Conservation (phyloP, 139 green algal genomes). For the Micractinium sp. region DNA sequence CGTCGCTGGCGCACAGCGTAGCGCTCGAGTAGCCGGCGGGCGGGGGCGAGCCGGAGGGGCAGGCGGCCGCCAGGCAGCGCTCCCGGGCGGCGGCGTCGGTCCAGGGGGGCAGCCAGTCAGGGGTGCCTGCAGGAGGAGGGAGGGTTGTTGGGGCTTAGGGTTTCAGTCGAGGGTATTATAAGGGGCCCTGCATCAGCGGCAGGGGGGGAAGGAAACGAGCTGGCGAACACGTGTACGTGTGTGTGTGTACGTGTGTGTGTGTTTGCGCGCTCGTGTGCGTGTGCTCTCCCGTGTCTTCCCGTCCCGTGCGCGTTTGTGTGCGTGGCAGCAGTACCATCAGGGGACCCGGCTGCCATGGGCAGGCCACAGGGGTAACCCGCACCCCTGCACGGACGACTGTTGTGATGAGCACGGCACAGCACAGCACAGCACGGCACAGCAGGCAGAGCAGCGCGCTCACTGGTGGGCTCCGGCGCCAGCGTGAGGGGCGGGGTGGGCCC, state of each 20-base stretch:
- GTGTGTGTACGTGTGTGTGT: too few species aligned
- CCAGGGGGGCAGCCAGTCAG: conserved; percentile 30
- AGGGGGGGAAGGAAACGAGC: too few species aligned
- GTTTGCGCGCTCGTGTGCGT: too few species aligned
- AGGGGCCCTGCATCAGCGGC: too few species aligned
- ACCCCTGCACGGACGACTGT: too few species aligned
- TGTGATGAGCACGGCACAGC: background rate
- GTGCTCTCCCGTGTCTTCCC: too few species aligned
- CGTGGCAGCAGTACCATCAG: too few species aligned
- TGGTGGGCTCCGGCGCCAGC: background rate
- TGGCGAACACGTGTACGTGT: too few species aligned
- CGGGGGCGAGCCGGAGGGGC: background rate
- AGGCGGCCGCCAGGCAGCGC: background rate
- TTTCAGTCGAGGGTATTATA: too few species aligned
- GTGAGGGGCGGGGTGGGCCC: background rate
- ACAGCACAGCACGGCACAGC: background rate
- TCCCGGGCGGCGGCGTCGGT: background rate
- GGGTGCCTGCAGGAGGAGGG: conserved; percentile 1
- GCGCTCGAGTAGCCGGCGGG: background rate
- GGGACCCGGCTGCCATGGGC: too few species aligned
- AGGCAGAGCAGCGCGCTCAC: background rate
- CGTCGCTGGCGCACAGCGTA: background rate
- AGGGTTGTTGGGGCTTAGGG: background rate
- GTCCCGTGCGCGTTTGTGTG: too few species aligned
- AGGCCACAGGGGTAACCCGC: too few species aligned